Evolutionary conservation across 2,329 filamentous ascomycete genomes (phyloP).

Genomic region (Stemphylium lycopersici): DNA sequence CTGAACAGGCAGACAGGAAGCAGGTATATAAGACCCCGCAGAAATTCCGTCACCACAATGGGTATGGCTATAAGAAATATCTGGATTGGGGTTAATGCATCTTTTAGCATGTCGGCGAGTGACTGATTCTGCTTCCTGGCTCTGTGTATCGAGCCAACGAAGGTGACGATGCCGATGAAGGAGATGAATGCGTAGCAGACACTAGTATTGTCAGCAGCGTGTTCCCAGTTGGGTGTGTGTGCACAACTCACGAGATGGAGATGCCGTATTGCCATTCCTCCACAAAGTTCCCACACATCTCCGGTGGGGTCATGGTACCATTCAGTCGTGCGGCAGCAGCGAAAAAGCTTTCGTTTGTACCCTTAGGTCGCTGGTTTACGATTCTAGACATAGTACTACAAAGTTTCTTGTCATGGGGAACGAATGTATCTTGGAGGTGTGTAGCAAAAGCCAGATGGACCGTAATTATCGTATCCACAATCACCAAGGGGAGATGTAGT

Average conservation of each 20-base stretch:
- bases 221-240: neutral
- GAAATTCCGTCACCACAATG: neutral
- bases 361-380: conserved; percentile 9
- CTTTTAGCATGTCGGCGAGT: neutral
- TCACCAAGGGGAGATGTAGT: conserved; percentile 13
- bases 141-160: conserved; percentile 1
- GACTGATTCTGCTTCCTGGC: conserved; percentile 1
- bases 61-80: neutral
- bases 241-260: conserved; percentile 19
- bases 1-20: conserved; percentile 23
- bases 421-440: conserved; percentile 14
- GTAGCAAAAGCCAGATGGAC: conserved; percentile 9
- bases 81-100: neutral
- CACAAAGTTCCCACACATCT: conserved; percentile 33
- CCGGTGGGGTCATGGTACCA: conserved; percentile 16
- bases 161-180: conserved; percentile 15
- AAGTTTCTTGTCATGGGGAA: conserved; percentile 3
- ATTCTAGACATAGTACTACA: conserved; percentile 6
- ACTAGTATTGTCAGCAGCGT: neutral
- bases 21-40: conserved; percentile 7
- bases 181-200: conserved; percentile 21
- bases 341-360: conserved; percentile 39
- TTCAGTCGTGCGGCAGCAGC: conserved; percentile 32
- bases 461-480: conserved; percentile 12
- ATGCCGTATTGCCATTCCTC: conserved; percentile 32